These are phyloP conservation scores for Glycine soja DNA, from an alignment of 306 rosid species.

Conservation along the genomic window DNA sequence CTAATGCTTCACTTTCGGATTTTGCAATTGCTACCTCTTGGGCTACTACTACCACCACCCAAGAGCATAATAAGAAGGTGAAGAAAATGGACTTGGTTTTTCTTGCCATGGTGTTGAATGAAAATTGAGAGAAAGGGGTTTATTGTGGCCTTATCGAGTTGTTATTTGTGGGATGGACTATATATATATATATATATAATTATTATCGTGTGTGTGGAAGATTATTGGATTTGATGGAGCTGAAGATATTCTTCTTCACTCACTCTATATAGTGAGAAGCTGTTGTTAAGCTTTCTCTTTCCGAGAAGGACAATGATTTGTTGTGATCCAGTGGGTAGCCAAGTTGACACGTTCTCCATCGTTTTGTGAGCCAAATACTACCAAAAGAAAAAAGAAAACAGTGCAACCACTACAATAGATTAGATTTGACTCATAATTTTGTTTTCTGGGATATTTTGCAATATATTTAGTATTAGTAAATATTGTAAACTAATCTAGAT, in stretches of 20 bases:
- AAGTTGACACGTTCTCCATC: conserved; percentile 4
- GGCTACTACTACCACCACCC: conserved; percentile 11
- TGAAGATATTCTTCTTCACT: not conserved
- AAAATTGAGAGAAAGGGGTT: not conserved
- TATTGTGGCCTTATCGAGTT: not conserved
- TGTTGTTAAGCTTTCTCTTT: conserved; percentile 48
- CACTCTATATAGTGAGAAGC: conserved; percentile 12
- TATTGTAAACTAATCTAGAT: too few species aligned
- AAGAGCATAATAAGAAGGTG: conserved; percentile 32
- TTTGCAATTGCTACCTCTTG: not conserved
- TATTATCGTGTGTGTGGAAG: not conserved
- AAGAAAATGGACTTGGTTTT: conserved; percentile 33
- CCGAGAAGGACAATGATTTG: conserved; percentile 5
- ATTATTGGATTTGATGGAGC: not conserved
- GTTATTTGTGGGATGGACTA: too few species aligned
- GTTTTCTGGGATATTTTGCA: too few species aligned
- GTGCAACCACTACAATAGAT: too few species aligned
- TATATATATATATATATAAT: too few species aligned
- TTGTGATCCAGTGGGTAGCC: not conserved
- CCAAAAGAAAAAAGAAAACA: not conserved
- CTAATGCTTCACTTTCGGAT: conserved; percentile 50
- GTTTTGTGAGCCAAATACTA: not conserved
- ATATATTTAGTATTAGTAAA: too few species aligned
- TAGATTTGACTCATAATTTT: too few species aligned
- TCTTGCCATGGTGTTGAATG: conserved; percentile 35